Conservation (phyloP, 257 asterid species). For the Avicennia marina region DNA sequence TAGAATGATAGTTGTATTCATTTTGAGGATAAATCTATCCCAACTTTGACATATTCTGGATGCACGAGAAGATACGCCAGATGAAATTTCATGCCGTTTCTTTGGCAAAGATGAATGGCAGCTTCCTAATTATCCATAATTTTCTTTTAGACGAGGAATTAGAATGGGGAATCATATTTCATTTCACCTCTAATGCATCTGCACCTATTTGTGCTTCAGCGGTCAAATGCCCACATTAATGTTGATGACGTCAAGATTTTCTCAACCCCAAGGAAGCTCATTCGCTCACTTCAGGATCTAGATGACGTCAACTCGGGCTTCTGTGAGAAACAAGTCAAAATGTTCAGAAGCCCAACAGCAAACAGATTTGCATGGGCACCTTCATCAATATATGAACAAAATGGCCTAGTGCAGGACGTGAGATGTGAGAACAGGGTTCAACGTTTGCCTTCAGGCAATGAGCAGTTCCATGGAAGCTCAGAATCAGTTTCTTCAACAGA, state of each 20-base stretch:
- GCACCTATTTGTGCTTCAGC: constrained; percentile 39
- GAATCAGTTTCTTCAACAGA: constrained; percentile 75
- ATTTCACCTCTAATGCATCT: constrained; percentile 3
- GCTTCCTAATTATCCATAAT: too few species aligned
- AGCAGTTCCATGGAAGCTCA: constrained; percentile 31
- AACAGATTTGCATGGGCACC: constrained; percentile 40
- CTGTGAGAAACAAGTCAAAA: constrained; percentile 36
- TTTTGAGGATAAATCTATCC: too few species aligned
- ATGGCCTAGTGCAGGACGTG: constrained; percentile 19
- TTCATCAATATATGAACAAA: constrained; percentile 27
- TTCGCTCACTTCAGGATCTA: constrained; percentile 75
- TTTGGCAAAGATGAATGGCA: too few species aligned
- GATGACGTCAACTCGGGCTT: constrained; percentile 33
- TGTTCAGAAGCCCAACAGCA: constrained; percentile 37
- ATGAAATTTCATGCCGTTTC: too few species aligned
- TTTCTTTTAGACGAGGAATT: too few species aligned
- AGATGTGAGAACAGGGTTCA: constrained; percentile 15
- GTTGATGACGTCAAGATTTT: constrained; percentile 63
- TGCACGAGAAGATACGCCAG: too few species aligned
- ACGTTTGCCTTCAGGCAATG: constrained; percentile 26
- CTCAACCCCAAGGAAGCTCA: constrained; percentile 83
- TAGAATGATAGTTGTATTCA: too few species aligned
- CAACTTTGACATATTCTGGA: too few species aligned
- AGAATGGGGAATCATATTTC: too few species aligned
- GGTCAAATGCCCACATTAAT: constrained; percentile 47